Conservation (phyloP, 345 rosid species). For the Arabidopsis arenosa region DNA sequence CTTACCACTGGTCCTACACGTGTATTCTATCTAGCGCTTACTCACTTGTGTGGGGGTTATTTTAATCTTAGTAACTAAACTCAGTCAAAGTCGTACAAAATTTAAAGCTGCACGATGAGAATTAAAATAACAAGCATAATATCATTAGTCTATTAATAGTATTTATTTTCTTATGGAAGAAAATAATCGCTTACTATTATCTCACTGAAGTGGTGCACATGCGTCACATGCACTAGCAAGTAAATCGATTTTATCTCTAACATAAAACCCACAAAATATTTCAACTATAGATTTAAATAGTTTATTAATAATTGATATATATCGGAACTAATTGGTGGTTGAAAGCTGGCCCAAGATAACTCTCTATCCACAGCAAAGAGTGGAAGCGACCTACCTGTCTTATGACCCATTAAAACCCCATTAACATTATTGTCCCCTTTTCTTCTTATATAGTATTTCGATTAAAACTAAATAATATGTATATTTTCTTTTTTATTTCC, state of each 20-base stretch:
- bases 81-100: conserved; percentile 27
- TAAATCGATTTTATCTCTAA: conserved; percentile 25
- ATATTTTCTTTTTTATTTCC: neutral
- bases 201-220: conserved; percentile 42
- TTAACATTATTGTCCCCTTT: conserved; percentile 27
- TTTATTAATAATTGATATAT: conserved; percentile 2
- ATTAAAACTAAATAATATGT: neutral
- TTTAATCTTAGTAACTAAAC: neutral
- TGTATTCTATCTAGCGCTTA: neutral
- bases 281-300: conserved; percentile 29
- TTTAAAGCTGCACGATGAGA: conserved; percentile 39
- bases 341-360: conserved; percentile 43
- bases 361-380: conserved; percentile 35
- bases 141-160: neutral
- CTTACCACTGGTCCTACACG: conserved; percentile 8
- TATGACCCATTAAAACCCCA: conserved; percentile 36
- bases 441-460: neutral
- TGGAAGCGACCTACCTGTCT: conserved; percentile 42
- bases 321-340: conserved; percentile 38
- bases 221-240: conserved; percentile 48
- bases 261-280: conserved; percentile 11
- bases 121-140: conserved; percentile 7
- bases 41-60: conserved; percentile 6
- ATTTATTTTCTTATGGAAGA: too few species aligned
- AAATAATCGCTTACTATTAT: neutral